Percentiles rank a stretch among this genome's conserved stretches.
phyloP scores from a whole-genome alignment of 495 filamentous ascomycete genomes.

The Jackrogersella multiformis region DNA sequence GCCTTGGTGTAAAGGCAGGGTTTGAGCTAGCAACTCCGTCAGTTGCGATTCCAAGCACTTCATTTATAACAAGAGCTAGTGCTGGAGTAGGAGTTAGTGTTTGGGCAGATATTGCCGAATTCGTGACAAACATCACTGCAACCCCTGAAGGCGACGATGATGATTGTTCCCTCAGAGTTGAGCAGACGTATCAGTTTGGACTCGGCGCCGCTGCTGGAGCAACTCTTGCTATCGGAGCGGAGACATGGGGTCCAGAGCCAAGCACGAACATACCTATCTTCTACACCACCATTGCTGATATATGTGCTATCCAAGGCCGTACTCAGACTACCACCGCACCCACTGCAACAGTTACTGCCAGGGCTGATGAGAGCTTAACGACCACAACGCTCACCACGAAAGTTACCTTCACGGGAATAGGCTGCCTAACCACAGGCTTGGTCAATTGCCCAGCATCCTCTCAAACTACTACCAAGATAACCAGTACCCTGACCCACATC shows the following conservation, averaged over 20 bases:
- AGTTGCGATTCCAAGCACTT: slow-evolving; percentile 10
- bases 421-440: slow-evolving; percentile 52
- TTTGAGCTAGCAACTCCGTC: slow-evolving; percentile 45
- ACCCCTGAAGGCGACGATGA: slow-evolving; percentile 42
- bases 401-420: slow-evolving; percentile 49
- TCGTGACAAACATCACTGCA: slow-evolving; percentile 59
- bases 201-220: slow-evolving; percentile 63
- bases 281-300: slow-evolving; percentile 60
- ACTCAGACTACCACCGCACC: slow-evolving; percentile 35
- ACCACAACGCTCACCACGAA: slow-evolving; percentile 50
- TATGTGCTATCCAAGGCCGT: slow-evolving; percentile 51
- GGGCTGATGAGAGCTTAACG: slow-evolving; percentile 42
- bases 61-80: slow-evolving; percentile 31
- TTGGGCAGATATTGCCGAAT: slow-evolving; percentile 62
- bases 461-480: slow-evolving; percentile 51
- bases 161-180: slow-evolving; percentile 55
- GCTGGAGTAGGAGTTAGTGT: slow-evolving; percentile 59
- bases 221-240: slow-evolving; percentile 51
- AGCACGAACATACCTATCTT: slow-evolving; percentile 59
- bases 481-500: slow-evolving; percentile 46
- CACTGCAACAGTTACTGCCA: slow-evolving; percentile 41
- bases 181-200: slow-evolving; percentile 59
- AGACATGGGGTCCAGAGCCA: slow-evolving; percentile 61
- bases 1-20: slow-evolving; percentile 56
- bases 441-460: slow-evolving; percentile 58